Percentiles rank a stretch among this genome's conserved stretches.
Evolutionary conservation across 345 rosid species (phyloP).

Genomic region (Eutrema japonicum): DNA sequence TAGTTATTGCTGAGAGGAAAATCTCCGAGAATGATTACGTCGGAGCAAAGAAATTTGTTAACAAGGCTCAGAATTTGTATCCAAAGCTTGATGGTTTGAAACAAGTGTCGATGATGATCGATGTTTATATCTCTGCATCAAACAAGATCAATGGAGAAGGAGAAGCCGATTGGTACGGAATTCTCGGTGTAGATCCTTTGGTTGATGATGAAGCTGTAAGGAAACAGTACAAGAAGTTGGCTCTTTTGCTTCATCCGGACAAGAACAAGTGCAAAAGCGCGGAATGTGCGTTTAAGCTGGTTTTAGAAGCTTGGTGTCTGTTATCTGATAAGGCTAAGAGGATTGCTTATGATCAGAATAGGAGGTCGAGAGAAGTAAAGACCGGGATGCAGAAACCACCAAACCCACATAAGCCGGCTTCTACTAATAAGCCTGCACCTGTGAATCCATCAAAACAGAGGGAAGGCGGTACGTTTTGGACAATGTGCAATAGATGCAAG

Average conservation of each 20-base stretch:
- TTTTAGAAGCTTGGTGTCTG: constrained; percentile 70
- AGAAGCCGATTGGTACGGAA: constrained; percentile 69
- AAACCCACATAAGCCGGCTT: neutral
- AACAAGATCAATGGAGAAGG: constrained; percentile 44
- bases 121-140: constrained; percentile 60
- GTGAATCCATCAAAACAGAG: too few relatives aligned
- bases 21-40: constrained; percentile 52
- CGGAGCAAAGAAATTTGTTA: constrained; percentile 63
- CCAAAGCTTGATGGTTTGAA: constrained; percentile 64
- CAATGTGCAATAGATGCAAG: too few relatives aligned
- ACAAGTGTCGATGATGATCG: constrained; percentile 58
- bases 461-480: too few relatives aligned
- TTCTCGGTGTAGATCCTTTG: constrained; percentile 57
- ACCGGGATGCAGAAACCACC: too few relatives aligned
- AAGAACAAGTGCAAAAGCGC: constrained; percentile 74
- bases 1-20: constrained; percentile 52
- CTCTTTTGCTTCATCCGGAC: constrained; percentile 74
- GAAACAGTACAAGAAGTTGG: constrained; percentile 65
- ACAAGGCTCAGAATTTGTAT: constrained; percentile 67
- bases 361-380: neutral
- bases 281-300: constrained; percentile 72
- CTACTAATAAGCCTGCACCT: too few relatives aligned
- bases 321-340: constrained; percentile 69
- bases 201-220: constrained; percentile 62
- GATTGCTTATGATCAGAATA: constrained; percentile 59